phyloP scores from a whole-genome alignment of 805 yeast species.

The Yamadazyma akitaensis region DNA sequence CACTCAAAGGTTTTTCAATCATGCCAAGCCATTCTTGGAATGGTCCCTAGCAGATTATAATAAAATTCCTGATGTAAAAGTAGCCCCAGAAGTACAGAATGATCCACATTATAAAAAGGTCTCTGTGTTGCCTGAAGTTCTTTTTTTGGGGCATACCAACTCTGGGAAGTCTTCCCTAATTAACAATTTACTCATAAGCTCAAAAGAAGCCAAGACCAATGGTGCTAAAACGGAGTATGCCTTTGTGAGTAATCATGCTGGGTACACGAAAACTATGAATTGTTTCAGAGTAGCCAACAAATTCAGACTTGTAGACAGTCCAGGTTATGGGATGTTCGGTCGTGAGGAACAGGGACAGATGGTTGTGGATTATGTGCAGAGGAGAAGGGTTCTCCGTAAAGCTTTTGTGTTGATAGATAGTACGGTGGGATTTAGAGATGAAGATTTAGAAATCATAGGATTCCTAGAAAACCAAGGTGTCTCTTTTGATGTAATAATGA shows the following conservation, averaged over 20 bases:
- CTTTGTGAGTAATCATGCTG: conserved; percentile 50
- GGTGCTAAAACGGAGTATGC: conserved; percentile 17
- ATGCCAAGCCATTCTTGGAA: conserved; percentile 46
- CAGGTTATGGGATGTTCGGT: conserved; percentile 85
- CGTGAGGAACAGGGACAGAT: conserved; percentile 63
- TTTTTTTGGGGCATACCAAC: conserved; percentile 77
- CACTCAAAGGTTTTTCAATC: conserved; percentile 40
- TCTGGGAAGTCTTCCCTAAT: conserved; percentile 83
- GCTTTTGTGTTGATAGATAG: conserved; percentile 64
- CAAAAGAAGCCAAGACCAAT: conserved; percentile 16
- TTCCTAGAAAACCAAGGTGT: conserved; percentile 52
- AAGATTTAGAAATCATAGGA: conserved; percentile 53
- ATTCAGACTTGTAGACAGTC: conserved; percentile 74
- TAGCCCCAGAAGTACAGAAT: conserved; percentile 12
- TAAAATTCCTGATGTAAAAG: conserved; percentile 57
- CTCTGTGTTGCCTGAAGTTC: conserved; percentile 59
- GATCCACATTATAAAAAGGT: conserved; percentile 11
- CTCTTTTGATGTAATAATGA: conserved; percentile 71
- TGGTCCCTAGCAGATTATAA: conserved; percentile 56
- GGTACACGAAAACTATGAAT: conserved; percentile 62
- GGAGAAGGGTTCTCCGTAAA: conserved; percentile 51
- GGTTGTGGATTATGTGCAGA: conserved; percentile 58
- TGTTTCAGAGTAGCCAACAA: conserved; percentile 64
- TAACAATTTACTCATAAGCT: conserved; percentile 51
- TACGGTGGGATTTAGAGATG: conserved; percentile 52